Evolutionary conservation across 2,329 filamentous ascomycete species (phyloP).

Genomic region (Colletotrichum paranaense): DNA sequence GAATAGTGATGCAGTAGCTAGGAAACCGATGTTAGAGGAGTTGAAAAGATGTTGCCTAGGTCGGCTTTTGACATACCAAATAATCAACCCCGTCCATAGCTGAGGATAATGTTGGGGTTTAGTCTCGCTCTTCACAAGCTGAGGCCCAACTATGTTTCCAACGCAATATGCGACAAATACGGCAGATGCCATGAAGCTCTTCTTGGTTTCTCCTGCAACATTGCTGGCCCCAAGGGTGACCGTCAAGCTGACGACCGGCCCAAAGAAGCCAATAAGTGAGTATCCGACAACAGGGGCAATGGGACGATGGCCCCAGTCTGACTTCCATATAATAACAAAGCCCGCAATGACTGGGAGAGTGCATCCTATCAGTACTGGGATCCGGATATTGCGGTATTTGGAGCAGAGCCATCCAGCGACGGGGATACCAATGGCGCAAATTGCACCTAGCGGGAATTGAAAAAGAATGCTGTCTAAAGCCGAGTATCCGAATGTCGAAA

Average conservation of each 20-base stretch:
- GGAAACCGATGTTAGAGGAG: neutral
- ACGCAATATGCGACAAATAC: conserved; percentile 83
- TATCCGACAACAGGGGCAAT: conserved; percentile 77
- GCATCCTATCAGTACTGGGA: conserved; percentile 72
- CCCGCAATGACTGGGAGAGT: conserved; percentile 81
- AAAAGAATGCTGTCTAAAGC: conserved; percentile 75
- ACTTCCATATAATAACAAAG: conserved; percentile 80
- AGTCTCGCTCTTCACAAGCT: conserved; percentile 74
- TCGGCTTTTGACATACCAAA: conserved; percentile 64
- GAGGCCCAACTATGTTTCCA: conserved; percentile 80
- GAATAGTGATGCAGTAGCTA: conserved; percentile 65
- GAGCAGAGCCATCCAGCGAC: conserved; percentile 73
- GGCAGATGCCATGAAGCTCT: conserved; percentile 79
- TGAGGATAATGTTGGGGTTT: conserved; percentile 76
- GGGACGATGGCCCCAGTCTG: conserved; percentile 71
- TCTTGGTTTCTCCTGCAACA: conserved; percentile 81
- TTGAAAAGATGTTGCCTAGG: neutral
- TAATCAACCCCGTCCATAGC: conserved; percentile 76
- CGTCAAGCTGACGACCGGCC: conserved; percentile 72
- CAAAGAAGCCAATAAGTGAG: conserved; percentile 78
- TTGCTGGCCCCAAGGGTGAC: conserved; percentile 70
- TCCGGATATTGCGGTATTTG: conserved; percentile 70
- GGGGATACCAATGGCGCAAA: conserved; percentile 76
- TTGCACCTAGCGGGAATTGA: conserved; percentile 78
- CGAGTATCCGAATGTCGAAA: conserved; percentile 76